Evolutionary conservation across 306 rosid genomes (phyloP).

Genomic region (Vigna trinervia): DNA sequence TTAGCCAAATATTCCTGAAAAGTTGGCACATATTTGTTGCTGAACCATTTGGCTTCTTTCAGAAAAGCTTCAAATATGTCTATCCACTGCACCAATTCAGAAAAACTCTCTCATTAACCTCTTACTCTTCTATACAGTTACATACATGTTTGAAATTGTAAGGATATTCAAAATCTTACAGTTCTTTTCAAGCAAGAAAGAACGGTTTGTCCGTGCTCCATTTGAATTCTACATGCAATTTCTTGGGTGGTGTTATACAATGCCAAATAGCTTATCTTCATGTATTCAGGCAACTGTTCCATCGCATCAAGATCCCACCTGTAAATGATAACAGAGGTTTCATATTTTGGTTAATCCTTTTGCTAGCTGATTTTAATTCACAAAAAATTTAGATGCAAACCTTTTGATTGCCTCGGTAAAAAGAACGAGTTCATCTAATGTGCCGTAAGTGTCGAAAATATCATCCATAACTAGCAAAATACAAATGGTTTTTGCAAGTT

Average conservation of each 20-base stretch:
- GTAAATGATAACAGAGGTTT: not conserved
- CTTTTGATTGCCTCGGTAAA: conserved; percentile 56
- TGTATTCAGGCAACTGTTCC: conserved; percentile 52
- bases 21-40: conserved; percentile 36
- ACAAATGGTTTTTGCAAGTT: conserved; percentile 52
- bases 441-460: conserved; percentile 50
- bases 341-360: not conserved
- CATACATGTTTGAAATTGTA: not conserved
- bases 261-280: conserved; percentile 61
- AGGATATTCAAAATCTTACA: conserved; percentile 33
- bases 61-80: conserved; percentile 60
- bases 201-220: conserved; percentile 41
- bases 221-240: conserved; percentile 52
- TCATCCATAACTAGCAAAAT: conserved; percentile 56
- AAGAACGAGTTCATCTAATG: conserved; percentile 58
- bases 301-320: conserved; percentile 63
- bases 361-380: not conserved
- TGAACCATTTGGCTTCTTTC: conserved; percentile 60
- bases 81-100: conserved; percentile 53
- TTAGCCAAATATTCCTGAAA: conserved; percentile 48
- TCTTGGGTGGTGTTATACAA: conserved; percentile 54
- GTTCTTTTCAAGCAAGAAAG: conserved; percentile 50
- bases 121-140: not conserved
- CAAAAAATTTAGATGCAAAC: conserved; percentile 17
- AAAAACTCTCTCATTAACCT: conserved; percentile 7